Base-by-base conservation (phyloP, 495 filamentous ascomycete species). In the Penicillium daleae region DNA sequence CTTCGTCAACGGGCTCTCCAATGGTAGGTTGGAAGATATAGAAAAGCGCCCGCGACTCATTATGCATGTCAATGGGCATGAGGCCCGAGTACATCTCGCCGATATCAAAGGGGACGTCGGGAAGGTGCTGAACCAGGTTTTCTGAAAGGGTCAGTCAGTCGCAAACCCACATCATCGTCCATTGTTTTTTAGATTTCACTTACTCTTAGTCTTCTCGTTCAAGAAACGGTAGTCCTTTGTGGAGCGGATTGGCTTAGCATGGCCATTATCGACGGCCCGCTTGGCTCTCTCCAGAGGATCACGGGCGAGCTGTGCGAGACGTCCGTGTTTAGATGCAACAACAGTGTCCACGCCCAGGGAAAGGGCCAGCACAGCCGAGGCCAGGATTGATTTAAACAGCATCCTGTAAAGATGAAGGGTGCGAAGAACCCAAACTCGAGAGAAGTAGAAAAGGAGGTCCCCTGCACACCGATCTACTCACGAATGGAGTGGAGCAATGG, bases 281-380 rank as follows among this genome's bases (percentile, higher is more conserved):
- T 96, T 94, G 68, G 89, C 90, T 59, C 92, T 82, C 74, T 92
- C 91, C 56, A 89, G 85, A 63, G 92, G 90, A 72, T 92, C 92
- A 64, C 90, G 92, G 69, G 90, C 89, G 72, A 91, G 92, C 44
- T 78, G 59, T 19, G 59, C 71, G 44, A 79, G 74, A 0, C 68
- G 75, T 5, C 76, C 76, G 68, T 73, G 74, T 12, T 67, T 66
- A 2, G 65, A 63, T 32, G 69, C 71, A 9, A 58, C 60, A 5
- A 62, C 71, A 42, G 62, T n/a, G n/a, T 74, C 72, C 19, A 64
- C 62, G n/a, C 71, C 68, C 32, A 76, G 40, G 5, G 67, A 71
- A 7, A 72, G 53, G 26, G 71, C 70, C 22, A 78, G 31, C 19
- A 73, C 46, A 29, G 71, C 68, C 53, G 72, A 62, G 24, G 72